phyloP scores from a whole-genome alignment of 257 asterid species.

The Petunia secreta region DNA sequence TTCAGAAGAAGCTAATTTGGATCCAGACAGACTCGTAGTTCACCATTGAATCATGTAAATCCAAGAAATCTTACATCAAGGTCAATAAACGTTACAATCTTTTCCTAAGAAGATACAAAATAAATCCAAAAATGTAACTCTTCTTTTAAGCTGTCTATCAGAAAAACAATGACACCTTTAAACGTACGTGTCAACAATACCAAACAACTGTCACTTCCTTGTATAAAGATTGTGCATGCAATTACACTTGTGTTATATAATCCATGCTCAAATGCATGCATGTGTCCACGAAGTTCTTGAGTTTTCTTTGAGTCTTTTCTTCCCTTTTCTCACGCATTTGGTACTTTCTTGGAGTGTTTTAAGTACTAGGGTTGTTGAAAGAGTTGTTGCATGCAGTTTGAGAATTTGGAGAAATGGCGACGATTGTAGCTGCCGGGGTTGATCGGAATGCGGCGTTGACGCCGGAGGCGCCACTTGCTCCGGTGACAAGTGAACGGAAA shows the following conservation, averaged over 20 bases:
- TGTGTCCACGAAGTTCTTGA: slow-evolving; percentile 27
- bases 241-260: neutral
- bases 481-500: slow-evolving; percentile 70
- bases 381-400: neutral
- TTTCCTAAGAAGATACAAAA: neutral
- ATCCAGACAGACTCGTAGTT: too few species aligned
- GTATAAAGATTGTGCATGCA: neutral
- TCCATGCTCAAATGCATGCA: neutral
- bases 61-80: neutral
- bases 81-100: neutral
- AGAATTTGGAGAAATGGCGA: neutral
- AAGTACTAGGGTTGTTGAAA: neutral
- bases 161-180: neutral
- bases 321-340: neutral
- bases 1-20: too few species aligned
- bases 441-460: slow-evolving; percentile 59
- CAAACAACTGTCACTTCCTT: neutral
- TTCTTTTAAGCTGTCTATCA: neutral
- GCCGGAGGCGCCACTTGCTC: slow-evolving; percentile 79
- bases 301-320: neutral
- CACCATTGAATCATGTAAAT: neutral
- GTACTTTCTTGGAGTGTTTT: neutral
- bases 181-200: slow-evolving; percentile 24
- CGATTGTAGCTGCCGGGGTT: slow-evolving; percentile 31
- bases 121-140: neutral